Evolutionary conservation across 768 basidiomycete genomes (phyloP), one percentile per base, ranked within the genome.

Genomic region (Paxillus involutus): DNA sequence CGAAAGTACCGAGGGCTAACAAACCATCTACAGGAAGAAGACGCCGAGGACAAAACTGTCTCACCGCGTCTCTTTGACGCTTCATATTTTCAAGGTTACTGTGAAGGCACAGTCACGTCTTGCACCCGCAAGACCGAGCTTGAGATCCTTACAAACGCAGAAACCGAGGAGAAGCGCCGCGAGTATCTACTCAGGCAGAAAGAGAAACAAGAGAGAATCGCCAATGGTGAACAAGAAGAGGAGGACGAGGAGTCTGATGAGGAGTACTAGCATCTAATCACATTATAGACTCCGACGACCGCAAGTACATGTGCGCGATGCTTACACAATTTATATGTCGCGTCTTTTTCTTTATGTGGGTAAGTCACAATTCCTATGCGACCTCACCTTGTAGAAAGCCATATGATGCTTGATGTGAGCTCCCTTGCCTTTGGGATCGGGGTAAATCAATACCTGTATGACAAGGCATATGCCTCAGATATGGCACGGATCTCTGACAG

Each of bases 71-170:
- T 71, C 21, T 66, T 61, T 16, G 53, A 60, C 9, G 26, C 37
- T 9, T 54, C 63, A 8, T 62, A 61, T 29, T 71, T 71, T 39
- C 51, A 49, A 47, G 58, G 57, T 11, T 71, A 63, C 30, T 62
- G 62, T 44, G 39, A 63, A 33, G 61, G 66, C 49, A 61, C 59
- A 32, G 12, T 70, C 16, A 55, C 50, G 8, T 69, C 68, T 7
- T 47, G 44, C 16, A 37, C 63, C 16, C 59, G 62, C 36, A 62
- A 56, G 51, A 61, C 51, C 4, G 57, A 48, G 39, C 62, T 67
- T 21, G 60, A 59, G 4, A 63, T 71, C 11, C 61, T 61, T 26
- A 60, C 64, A 30, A 14, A 1, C 7, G 41, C 63, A 32, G 66
- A 70, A 43, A 58, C 48, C n/a, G 51, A 54, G 21, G 56, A 42